Evolutionary conservation across 2,329 filamentous ascomycete genomes (phyloP).

Genomic region (Orbilia javanica): DNA sequence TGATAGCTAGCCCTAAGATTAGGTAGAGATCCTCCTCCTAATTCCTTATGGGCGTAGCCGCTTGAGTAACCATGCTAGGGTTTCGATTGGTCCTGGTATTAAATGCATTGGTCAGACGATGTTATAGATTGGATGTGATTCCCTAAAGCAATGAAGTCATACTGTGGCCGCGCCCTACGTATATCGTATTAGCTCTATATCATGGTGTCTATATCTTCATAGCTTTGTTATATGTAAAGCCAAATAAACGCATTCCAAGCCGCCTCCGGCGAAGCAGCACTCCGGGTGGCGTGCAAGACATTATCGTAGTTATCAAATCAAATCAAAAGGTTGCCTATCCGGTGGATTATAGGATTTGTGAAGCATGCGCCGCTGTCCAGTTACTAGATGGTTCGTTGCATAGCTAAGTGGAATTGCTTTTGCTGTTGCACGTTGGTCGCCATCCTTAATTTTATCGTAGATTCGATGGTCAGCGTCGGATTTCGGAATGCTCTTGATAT

Average conservation of each 20-base stretch:
- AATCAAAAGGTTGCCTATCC: not conserved
- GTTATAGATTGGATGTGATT: not conserved
- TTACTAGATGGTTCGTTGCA: not conserved
- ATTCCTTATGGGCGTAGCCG: not conserved
- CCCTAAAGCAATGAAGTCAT: not conserved
- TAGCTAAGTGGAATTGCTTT: not conserved
- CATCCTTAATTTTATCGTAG: not conserved
- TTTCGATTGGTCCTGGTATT: not conserved
- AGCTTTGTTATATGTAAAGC: too few species aligned
- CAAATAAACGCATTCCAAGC: too few species aligned
- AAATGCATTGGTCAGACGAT: not conserved
- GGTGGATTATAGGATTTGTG: not conserved
- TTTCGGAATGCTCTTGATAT: not conserved
- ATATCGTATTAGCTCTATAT: not conserved
- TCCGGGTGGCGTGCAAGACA: not conserved
- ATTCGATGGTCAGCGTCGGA: too few species aligned
- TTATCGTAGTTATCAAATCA: not conserved
- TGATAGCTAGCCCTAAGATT: not conserved
- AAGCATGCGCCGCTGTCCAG: not conserved
- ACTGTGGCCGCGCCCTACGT: not conserved
- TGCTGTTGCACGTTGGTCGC: not conserved
- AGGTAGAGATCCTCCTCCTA: not conserved
- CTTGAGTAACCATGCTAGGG: not conserved
- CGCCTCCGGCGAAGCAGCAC: too few species aligned
- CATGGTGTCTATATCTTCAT: not conserved